Evolutionary conservation across 2,329 filamentous ascomycete species (phyloP), one percentile per base, ranked within the genome.

Genomic region (Talaromyces pinophilus): DNA sequence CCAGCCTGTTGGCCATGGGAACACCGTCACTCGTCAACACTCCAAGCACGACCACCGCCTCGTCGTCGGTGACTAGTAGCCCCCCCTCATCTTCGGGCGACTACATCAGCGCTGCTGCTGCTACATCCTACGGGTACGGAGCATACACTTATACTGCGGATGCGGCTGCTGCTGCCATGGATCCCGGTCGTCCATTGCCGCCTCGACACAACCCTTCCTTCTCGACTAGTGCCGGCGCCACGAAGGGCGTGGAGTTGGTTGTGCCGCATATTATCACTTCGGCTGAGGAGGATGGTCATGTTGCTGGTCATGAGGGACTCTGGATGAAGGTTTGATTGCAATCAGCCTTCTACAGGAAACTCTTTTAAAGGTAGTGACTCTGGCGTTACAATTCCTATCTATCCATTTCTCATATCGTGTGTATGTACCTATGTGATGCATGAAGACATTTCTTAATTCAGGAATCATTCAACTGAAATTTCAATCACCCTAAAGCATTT

Each of bases 131-230:
- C 19, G 19, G 33, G 7, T 57, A 57, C 19, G 54, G 54, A 40
- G 33, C 30, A 38, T 65, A 69, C 33, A 46, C 25, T 5, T 40
- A 60, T 35, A 19, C 55, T 19, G 8, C 33, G 5, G 59, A 30
- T 28, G 35, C 54, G 13, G 52, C 10, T 5, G 63, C 8, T 5
- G 63, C 70, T 22, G 60, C 25, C 25, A 62, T 62, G 44, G 25
- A 62, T 44, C 46, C 55, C 3, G 38, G 22, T 62, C 77, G 79
- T 5, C 79, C 79, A 1, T 70, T 81, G 25, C 77, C 77, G 13
- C 78, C 79, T 4, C 76, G 79, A 7, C 77, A 77, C 69, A 80
- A 80, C 64, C 76, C 78, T 19, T 75, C 73, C 62, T 80, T 77
- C 69, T 74, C 75, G 13, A 71, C 71, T 59, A 72, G 72, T 63